These are phyloP conservation scores for Talaromyces verruculosus DNA, from an alignment of 2,329 filamentous ascomycete genomes.

Conservation along the genomic window DNA sequence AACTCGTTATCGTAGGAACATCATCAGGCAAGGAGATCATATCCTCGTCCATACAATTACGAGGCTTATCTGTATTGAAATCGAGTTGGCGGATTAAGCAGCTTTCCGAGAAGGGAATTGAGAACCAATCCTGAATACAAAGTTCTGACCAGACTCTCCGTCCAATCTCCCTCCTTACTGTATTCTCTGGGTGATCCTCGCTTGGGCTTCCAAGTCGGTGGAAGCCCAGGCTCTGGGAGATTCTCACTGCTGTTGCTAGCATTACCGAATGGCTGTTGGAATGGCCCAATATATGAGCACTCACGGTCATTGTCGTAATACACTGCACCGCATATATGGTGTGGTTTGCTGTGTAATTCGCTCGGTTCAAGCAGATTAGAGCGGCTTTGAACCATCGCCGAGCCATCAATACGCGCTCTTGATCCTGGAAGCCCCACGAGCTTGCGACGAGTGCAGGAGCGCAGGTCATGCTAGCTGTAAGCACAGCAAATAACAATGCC, in stretches of 20 bases:
- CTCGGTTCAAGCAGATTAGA: constrained; percentile 48
- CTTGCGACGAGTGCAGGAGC: constrained; percentile 37
- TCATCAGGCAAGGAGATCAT: constrained; percentile 31
- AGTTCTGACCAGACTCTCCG: constrained; percentile 43
- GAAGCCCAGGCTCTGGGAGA: constrained; percentile 51
- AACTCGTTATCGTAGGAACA: constrained; percentile 37
- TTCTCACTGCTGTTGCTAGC: constrained; percentile 47
- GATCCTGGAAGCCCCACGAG: constrained; percentile 48
- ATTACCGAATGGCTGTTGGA: constrained; percentile 51
- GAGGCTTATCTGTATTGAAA: constrained; percentile 36
- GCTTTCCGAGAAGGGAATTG: constrained; percentile 41
- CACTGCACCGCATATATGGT: constrained; percentile 49
- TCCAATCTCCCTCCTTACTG: constrained; percentile 36
- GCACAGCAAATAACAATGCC: constrained; percentile 47
- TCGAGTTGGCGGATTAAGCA: constrained; percentile 40
- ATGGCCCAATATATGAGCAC: constrained; percentile 51
- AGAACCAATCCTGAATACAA: constrained; percentile 47
- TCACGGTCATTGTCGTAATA: constrained; percentile 51
- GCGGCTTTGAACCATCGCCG: constrained; percentile 50
- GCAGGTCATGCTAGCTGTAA: constrained; percentile 47
- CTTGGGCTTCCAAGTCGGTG: constrained; percentile 39
- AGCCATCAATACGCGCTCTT: constrained; percentile 45
- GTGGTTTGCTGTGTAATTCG: constrained; percentile 48
- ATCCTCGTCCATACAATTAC: constrained; percentile 33
- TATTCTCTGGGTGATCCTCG: constrained; percentile 26